Conservation (phyloP, 2,329 filamentous ascomycete genomes). For the Plenodomus lindquistii region DNA sequence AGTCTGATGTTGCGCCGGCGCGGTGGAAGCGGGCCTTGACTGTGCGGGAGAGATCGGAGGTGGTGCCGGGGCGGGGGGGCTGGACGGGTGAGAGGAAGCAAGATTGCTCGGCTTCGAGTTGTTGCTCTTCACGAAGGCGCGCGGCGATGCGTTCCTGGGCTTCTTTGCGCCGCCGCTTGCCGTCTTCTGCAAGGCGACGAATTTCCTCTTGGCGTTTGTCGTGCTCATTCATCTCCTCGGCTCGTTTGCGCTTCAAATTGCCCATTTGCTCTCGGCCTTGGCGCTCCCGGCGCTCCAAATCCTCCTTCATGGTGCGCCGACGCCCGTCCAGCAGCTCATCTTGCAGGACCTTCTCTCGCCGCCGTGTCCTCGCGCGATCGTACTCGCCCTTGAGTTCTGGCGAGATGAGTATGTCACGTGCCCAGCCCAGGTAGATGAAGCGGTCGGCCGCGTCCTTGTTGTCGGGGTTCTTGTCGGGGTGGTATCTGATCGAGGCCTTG, state of each 20-base stretch:
- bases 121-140: conserved; percentile 57
- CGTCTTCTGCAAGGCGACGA: conserved; percentile 52
- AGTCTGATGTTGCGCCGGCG: conserved; percentile 48
- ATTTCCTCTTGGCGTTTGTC: conserved; percentile 62
- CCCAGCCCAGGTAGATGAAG: conserved; percentile 84
- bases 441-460: conserved; percentile 68
- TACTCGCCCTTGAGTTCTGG: conserved; percentile 73
- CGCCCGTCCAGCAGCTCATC: conserved; percentile 74
- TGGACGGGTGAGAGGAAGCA: conserved; percentile 17
- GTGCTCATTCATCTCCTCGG: conserved; percentile 53
- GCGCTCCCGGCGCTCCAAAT: conserved; percentile 77
- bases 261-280: conserved; percentile 40
- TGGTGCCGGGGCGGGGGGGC: conserved; percentile 35
- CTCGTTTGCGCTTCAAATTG: conserved; percentile 49
- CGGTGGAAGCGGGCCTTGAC: conserved; percentile 61
- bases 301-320: conserved; percentile 78
- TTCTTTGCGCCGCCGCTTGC: conserved; percentile 59
- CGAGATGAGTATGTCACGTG: conserved; percentile 81
- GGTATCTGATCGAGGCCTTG: conserved; percentile 83
- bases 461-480: conserved; percentile 82
- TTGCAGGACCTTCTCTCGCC: conserved; percentile 70
- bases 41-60: conserved; percentile 59
- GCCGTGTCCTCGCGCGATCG: conserved; percentile 74
- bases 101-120: conserved; percentile 31
- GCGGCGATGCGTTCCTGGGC: conserved; percentile 56